phyloP scores from a whole-genome alignment of 208 protist genomes.

The Acanthamoeba royreba region DNA sequence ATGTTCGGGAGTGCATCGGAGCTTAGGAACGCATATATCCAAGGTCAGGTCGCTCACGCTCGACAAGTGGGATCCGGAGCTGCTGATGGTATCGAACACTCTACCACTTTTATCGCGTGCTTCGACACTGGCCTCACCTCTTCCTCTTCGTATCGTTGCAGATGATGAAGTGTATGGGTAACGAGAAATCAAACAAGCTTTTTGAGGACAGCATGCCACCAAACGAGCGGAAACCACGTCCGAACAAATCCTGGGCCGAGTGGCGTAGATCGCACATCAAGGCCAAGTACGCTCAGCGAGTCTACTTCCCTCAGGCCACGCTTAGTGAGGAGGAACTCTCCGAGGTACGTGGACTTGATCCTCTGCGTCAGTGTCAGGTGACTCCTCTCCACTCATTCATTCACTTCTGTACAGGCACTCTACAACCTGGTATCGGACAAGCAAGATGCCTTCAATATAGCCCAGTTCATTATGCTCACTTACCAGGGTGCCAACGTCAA shows the following conservation, averaged over 20 bases:
- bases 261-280: background rate
- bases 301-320: background rate
- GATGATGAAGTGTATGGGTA: conserved; percentile 37
- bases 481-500: conserved; percentile 21
- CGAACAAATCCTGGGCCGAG: background rate
- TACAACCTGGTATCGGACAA: conserved; percentile 4
- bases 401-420: conserved; percentile 23
- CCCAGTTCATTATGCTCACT: background rate
- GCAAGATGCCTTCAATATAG: background rate
- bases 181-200: background rate
- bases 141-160: background rate
- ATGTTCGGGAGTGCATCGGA: conserved; percentile 75
- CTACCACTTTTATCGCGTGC: background rate
- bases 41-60: conserved; percentile 76
- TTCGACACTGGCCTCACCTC: background rate
- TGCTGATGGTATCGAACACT: background rate
- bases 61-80: conserved; percentile 64
- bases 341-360: background rate
- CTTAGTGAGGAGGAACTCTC: background rate
- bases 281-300: background rate
- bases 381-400: too few species aligned
- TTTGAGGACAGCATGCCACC: background rate
- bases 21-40: conserved; percentile 71
- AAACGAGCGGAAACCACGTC: background rate
- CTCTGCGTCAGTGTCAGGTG: background rate